phyloP scores from a whole-genome alignment of 257 asterid species.

The Ligustrum vulgare region DNA sequence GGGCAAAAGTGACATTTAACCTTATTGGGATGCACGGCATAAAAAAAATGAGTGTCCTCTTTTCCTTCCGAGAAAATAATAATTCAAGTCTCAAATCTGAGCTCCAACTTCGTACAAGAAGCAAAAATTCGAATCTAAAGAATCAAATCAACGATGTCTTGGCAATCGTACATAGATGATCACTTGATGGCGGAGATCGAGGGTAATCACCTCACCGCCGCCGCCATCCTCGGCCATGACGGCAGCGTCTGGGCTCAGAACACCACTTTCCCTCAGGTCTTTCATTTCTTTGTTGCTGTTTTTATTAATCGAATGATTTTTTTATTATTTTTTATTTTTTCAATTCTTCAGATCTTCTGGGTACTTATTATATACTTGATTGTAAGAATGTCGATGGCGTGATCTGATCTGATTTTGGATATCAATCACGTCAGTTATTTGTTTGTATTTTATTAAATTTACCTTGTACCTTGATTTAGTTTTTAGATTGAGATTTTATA shows the following conservation, averaged over 20 bases:
- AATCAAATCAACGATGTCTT: slow-evolving; percentile 53
- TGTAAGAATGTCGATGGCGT: not conserved
- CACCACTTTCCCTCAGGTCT: slow-evolving; percentile 69
- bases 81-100: not conserved
- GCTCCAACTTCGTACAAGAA: not conserved
- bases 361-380: not conserved
- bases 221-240: slow-evolving; percentile 83
- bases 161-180: slow-evolving; percentile 84
- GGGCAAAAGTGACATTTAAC: not conserved
- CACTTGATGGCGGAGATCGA: slow-evolving; percentile 76
- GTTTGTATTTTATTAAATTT: not conserved
- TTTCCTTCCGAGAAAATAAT: not conserved
- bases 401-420: not conserved
- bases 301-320: not conserved
- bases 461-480: not conserved
- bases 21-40: not conserved
- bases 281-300: not conserved
- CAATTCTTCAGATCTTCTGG: not conserved
- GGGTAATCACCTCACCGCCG: slow-evolving; percentile 56
- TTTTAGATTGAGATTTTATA: not conserved
- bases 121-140: not conserved
- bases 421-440: not conserved
- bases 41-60: not conserved
- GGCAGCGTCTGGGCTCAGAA: slow-evolving; percentile 91
- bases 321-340: too few species aligned